phyloP scores from a whole-genome alignment of 352 stramenopile species.

The Phytopythium kandeliae region DNA sequence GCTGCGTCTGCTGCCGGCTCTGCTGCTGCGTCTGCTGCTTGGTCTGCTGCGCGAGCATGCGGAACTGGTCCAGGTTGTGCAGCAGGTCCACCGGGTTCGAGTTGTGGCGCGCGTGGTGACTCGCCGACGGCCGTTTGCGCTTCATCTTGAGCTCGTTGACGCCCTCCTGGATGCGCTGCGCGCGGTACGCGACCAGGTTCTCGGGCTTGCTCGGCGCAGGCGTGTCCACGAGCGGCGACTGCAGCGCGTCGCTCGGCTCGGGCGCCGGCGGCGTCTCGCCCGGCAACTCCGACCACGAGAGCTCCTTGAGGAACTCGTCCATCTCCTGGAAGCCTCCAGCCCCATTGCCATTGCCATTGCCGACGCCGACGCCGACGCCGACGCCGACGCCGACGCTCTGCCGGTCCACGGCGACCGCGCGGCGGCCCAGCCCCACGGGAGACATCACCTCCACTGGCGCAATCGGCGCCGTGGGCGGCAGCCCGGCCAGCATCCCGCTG shows the following conservation, averaged over 20 bases:
- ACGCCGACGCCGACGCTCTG: too few relatives aligned
- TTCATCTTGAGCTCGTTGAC: constrained; percentile 79
- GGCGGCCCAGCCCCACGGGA: constrained; percentile 14
- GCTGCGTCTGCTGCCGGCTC: constrained; percentile 36
- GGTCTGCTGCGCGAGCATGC: constrained; percentile 51
- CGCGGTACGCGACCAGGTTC: constrained; percentile 33
- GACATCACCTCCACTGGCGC: constrained; percentile 22
- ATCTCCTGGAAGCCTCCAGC: constrained; percentile 53
- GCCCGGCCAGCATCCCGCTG: neutral
- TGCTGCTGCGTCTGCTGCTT: constrained; percentile 46
- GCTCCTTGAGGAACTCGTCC: constrained; percentile 43
- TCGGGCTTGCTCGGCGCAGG: constrained; percentile 6
- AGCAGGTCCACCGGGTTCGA: constrained; percentile 76
- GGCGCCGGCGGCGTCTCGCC: constrained; percentile 7
- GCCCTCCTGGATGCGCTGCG: constrained; percentile 58
- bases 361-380: too few relatives aligned
- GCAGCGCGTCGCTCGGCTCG: constrained; percentile 10
- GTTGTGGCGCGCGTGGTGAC: constrained; percentile 54
- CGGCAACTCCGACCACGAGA: constrained; percentile 36
- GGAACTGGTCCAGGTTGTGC: constrained; percentile 74
- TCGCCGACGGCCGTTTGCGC: constrained; percentile 47
- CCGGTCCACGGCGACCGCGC: constrained; percentile 1
- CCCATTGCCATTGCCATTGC: too few relatives aligned
- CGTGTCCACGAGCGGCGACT: constrained; percentile 4
- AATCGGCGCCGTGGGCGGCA: constrained; percentile 17